Evolutionary conservation across 768 basidiomycete genomes (phyloP).

Genomic region (Tylopilus balloui): DNA sequence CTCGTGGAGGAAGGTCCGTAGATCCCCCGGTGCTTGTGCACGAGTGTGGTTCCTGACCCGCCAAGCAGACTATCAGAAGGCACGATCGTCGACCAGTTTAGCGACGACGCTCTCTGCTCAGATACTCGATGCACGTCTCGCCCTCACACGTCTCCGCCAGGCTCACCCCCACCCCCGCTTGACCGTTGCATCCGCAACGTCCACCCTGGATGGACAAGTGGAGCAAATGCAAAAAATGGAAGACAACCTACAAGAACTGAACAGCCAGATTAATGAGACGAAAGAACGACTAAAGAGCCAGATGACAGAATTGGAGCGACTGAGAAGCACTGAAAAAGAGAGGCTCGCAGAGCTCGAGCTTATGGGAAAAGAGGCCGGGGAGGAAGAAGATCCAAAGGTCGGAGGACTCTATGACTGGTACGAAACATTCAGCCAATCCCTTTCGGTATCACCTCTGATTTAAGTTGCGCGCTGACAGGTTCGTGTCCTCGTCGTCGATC

Average conservation of each 20-base stretch:
- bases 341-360: conserved; percentile 51
- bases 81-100: conserved; percentile 47
- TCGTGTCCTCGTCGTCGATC: conserved; percentile 59
- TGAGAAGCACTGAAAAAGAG: conserved; percentile 66
- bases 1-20: conserved; percentile 63
- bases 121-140: conserved; percentile 79
- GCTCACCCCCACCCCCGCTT: conserved; percentile 76
- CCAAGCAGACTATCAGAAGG: conserved; percentile 53
- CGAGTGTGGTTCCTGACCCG: background rate
- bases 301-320: conserved; percentile 50
- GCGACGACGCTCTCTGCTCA: conserved; percentile 63
- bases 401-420: conserved; percentile 70
- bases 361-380: conserved; percentile 44
- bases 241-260: conserved; percentile 55
- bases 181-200: conserved; percentile 69
- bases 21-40: too few relatives aligned
- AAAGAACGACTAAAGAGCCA: conserved; percentile 61
- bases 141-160: conserved; percentile 75
- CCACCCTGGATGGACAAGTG: conserved; percentile 72
- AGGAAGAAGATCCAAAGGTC: conserved; percentile 61
- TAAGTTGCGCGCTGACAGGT: conserved; percentile 43
- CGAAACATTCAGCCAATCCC: conserved; percentile 16
- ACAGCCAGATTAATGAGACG: conserved; percentile 45
- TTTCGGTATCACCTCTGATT: conserved; percentile 1
- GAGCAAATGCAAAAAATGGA: conserved; percentile 72